phyloP scores from a whole-genome alignment of 345 rosid genomes.

The Conringia planisiliqua region DNA sequence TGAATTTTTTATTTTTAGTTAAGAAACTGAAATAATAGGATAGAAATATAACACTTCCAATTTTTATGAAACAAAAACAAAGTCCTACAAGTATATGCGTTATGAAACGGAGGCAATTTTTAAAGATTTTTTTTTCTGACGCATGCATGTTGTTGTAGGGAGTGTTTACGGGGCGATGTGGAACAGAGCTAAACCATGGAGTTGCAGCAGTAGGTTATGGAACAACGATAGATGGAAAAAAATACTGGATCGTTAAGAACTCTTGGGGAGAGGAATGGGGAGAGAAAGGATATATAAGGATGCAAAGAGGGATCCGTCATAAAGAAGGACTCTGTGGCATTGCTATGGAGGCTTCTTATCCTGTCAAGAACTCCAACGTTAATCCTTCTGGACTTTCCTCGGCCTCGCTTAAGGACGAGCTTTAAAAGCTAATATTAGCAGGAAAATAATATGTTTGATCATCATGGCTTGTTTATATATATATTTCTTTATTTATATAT shows the following conservation, averaged over 20 bases:
- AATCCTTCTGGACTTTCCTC: conserved; percentile 39
- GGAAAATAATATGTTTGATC: not conserved
- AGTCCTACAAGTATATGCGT: not conserved
- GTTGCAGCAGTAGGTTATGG: conserved; percentile 72
- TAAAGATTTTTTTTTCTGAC: not conserved
- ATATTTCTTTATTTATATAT: not conserved
- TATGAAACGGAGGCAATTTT: not conserved
- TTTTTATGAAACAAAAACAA: not conserved
- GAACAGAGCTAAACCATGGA: conserved; percentile 66
- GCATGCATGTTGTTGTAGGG: conserved; percentile 39
- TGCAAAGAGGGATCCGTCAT: conserved; percentile 45
- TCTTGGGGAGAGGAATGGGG: conserved; percentile 88
- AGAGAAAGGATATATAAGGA: conserved; percentile 64
- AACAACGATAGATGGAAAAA: conserved; percentile 61
- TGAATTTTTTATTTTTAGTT: not conserved
- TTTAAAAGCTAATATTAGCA: conserved; percentile 32
- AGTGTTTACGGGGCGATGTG: conserved; percentile 57
- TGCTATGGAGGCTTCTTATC: conserved; percentile 75
- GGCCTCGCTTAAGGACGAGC: conserved; percentile 53
- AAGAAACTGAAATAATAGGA: not conserved
- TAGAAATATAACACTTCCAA: not conserved
- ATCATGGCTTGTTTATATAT: not conserved
- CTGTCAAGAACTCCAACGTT: conserved; percentile 48
- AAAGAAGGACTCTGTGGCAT: conserved; percentile 61
- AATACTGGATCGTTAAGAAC: conserved; percentile 72